A percentile compares a stretch with the other conserved stretches of the same genome.
phyloP scores from a whole-genome alignment of 306 rosid species.

The Heteromeles arbutifolia region DNA sequence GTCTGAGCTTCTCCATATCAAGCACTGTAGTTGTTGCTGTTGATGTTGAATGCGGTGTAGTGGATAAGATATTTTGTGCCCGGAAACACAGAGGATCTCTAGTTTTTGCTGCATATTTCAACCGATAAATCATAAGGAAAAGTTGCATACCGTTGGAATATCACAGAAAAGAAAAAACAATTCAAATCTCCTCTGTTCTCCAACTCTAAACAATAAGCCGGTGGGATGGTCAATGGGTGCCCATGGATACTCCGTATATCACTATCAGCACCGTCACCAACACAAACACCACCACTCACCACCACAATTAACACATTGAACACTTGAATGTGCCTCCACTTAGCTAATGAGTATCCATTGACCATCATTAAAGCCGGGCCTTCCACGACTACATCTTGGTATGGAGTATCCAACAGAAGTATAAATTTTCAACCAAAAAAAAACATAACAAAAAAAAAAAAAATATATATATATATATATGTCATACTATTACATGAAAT shows the following conservation, averaged over 20 bases:
- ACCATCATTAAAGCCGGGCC: neutral
- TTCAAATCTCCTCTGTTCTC: neutral
- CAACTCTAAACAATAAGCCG: neutral
- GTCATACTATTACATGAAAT: neutral
- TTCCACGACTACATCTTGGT: neutral
- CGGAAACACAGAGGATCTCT: conserved; percentile 41
- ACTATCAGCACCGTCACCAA: neutral
- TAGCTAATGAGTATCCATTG: neutral
- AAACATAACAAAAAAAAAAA: neutral
- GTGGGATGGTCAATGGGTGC: neutral
- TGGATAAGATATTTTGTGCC: conserved; percentile 56
- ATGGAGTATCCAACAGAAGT: neutral
- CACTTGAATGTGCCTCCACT: neutral
- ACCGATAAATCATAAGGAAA: neutral
- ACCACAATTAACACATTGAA: neutral
- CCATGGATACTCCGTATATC: neutral
- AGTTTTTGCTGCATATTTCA: conserved; percentile 48
- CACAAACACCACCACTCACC: neutral
- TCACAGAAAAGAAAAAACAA: neutral
- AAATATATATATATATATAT: neutral
- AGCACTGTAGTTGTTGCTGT: conserved; percentile 39
- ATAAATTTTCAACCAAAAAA: neutral
- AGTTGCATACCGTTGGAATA: neutral
- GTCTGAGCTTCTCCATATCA: conserved; percentile 46
- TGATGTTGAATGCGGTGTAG: conserved; percentile 45